Base-by-base conservation (phyloP, 768 basidiomycete genomes). In the Leccinum pellstonianum region DNA sequence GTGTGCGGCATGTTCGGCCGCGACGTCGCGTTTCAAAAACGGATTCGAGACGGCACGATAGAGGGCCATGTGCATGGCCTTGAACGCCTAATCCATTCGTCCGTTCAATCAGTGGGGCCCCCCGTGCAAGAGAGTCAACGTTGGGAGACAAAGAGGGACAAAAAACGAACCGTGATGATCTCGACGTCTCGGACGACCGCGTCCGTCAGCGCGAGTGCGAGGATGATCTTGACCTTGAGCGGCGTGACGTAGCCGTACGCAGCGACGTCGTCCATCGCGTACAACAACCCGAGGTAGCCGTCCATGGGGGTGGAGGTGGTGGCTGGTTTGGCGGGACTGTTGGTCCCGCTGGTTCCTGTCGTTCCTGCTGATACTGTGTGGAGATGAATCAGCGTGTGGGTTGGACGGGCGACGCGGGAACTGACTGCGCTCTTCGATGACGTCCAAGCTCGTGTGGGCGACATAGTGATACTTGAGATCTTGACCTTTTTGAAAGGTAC, bases 201-300 rank as follows among this genome's bases (percentile, higher is more conserved):
- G 68, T 96, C 94, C 8, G 90, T 85, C 62, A 95, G 75, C 8
- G 90, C 86, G 54, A 95, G 74, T 1, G 87, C 88, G 55, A 95
- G 69, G 58, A 96, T 82, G 66, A 96, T 93, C 78, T 94, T 95
- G 67, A 94, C 81, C 69, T 89, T 91, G 61, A 92, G 77, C 12
- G 93, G 91, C 10, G 92, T 94, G 53, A 94, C 84, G 74, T 93
- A 96, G 43, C 93, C 94, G 73, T 95, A 95, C 41, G 93, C 91
- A 2, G 91, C 93, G 53, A 92, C 88, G 65, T 95, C 93, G 74
- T 96, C 94, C 81, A 95, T 88, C n/a, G 88, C 82, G 72, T 92
- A 93, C 25, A 96, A 75, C 57, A 95, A 78, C 5, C 93, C 93
- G 38, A 94, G 81, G 69, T 95, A 96, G 69, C 88, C 87, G 35